phyloP scores from a whole-genome alignment of 176 grass and related monocot species.

The Cenchrus americanus region DNA sequence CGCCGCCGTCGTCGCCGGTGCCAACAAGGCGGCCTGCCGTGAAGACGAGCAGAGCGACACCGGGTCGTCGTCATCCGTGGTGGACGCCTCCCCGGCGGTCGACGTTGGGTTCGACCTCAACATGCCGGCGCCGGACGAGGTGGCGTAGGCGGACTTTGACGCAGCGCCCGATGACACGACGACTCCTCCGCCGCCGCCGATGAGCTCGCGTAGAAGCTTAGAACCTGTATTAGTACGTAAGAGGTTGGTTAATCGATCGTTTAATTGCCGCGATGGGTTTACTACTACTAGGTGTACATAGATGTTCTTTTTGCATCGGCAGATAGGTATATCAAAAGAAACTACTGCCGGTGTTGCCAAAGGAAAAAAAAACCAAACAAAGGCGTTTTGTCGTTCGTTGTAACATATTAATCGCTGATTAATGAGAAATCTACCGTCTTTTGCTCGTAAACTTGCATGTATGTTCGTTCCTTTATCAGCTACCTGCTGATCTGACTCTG shows the following conservation, averaged over 20 bases:
- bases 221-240: constrained; percentile 38
- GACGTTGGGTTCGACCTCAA: constrained; percentile 76
- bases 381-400: constrained; percentile 29
- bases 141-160: constrained; percentile 1
- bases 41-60: constrained; percentile 83
- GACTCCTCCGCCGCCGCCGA: not conserved
- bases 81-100: constrained; percentile 59
- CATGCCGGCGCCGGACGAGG: constrained; percentile 64
- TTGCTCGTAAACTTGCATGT: not conserved
- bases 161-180: constrained; percentile 28
- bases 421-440: constrained; percentile 32
- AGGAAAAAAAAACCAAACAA: not conserved
- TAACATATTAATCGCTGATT: constrained; percentile 40
- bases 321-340: not conserved
- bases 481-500: not conserved
- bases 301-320: constrained; percentile 52
- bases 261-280: constrained; percentile 45
- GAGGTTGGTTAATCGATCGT: constrained; percentile 46
- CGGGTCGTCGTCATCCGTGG: constrained; percentile 74
- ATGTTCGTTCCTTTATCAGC: not conserved
- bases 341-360: constrained; percentile 37
- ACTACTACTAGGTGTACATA: constrained; percentile 65
- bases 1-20: not conserved
- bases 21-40: constrained; percentile 9
- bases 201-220: constrained; percentile 24